These are phyloP conservation scores for Thymus quinquecostatus DNA, from an alignment of 257 asterid genomes.

Conservation along the genomic window DNA sequence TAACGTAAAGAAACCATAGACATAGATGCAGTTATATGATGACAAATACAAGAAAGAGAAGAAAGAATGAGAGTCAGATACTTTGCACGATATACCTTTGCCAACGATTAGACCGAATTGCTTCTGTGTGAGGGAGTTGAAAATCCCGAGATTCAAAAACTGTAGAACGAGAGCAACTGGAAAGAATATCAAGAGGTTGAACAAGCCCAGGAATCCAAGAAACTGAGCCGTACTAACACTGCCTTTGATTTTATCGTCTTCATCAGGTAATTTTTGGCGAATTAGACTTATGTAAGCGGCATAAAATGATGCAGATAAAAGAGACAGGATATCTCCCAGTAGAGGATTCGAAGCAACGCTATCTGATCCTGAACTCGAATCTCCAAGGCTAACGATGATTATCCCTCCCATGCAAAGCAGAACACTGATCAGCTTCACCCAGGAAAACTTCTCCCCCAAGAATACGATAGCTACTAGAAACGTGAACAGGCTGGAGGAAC, in stretches of 20 bases:
- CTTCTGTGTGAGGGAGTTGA: conserved; percentile 59
- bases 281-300: conserved; percentile 84
- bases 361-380: conserved; percentile 55
- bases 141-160: conserved; percentile 60
- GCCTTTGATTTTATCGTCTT: conserved; percentile 63
- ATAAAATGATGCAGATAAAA: conserved; percentile 79
- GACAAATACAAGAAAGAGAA: neutral
- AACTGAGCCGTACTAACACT: conserved; percentile 88
- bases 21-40: conserved; percentile 6
- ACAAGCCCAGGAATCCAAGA: conserved; percentile 91
- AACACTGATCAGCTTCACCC: conserved; percentile 85
- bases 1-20: conserved; percentile 20
- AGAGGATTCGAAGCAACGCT: conserved; percentile 63
- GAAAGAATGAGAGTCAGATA: neutral
- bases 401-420: conserved; percentile 98
- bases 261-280: conserved; percentile 85
- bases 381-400: conserved; percentile 82
- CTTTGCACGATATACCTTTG: conserved; percentile 64
- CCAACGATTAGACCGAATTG: conserved; percentile 81
- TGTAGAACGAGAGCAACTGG: conserved; percentile 68
- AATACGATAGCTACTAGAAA: conserved; percentile 85
- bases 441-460: conserved; percentile 86
- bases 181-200: conserved; percentile 76
- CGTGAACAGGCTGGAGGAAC: conserved; percentile 91
- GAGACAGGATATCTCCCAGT: conserved; percentile 77